These are phyloP conservation scores for Setaria italica DNA, from an alignment of 202 grass and related monocot genomes.

Conservation along the genomic window DNA sequence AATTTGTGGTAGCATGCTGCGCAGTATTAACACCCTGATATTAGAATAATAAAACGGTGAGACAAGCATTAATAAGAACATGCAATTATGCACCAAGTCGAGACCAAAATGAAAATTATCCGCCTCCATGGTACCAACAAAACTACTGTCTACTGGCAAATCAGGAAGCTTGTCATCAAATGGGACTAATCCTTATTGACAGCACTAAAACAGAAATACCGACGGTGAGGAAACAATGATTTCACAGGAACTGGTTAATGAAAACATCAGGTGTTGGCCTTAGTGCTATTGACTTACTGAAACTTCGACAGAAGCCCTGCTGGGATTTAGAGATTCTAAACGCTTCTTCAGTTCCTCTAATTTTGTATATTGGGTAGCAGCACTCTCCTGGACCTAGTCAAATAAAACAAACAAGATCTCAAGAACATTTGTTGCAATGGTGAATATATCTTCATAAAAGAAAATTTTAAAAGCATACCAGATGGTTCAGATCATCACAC, in stretches of 20 bases:
- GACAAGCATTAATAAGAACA: background rate
- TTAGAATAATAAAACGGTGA: constrained; percentile 5
- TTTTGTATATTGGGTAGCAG: constrained; percentile 75
- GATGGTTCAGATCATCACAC: constrained; percentile 80
- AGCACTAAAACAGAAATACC: background rate
- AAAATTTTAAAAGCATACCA: constrained; percentile 60
- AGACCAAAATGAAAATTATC: constrained; percentile 13
- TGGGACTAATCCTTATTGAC: background rate
- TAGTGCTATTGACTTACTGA: constrained; percentile 52
- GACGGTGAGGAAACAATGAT: background rate
- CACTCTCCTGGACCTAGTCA: constrained; percentile 88
- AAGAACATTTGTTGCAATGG: constrained; percentile 10
- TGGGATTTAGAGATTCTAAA: constrained; percentile 79
- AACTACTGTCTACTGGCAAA: constrained; percentile 19
- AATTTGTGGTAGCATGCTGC: constrained; percentile 43
- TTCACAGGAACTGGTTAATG: background rate
- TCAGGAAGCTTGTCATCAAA: constrained; percentile 20
- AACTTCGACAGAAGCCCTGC: constrained; percentile 57
- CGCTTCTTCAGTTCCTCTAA: constrained; percentile 88
- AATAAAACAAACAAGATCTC: constrained; percentile 35
- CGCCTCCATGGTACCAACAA: background rate
- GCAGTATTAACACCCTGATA: constrained; percentile 37
- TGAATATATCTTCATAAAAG: constrained; percentile 1
- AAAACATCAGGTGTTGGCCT: background rate
- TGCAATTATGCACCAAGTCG: background rate